A percentile compares a stretch with the other conserved stretches of the same genome.
phyloP scores from a whole-genome alignment of 352 stramenopile species.

The Phytophthora fragariaefolia region DNA sequence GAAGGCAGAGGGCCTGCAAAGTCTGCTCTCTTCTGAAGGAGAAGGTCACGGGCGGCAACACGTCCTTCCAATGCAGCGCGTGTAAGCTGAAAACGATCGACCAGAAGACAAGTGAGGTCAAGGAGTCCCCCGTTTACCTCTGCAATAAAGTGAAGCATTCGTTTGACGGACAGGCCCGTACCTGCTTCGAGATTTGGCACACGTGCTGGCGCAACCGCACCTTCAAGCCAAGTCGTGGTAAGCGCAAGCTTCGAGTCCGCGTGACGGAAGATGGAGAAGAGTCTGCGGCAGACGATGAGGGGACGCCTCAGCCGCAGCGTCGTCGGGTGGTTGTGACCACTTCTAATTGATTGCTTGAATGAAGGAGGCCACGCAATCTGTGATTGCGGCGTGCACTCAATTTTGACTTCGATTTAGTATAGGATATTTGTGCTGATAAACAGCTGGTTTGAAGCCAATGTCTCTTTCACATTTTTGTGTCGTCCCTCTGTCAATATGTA shows the following conservation, averaged over 20 bases:
- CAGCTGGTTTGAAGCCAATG: background rate
- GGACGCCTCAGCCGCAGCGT: too few relatives aligned
- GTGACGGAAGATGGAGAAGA: background rate
- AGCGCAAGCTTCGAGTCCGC: background rate
- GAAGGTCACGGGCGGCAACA: background rate
- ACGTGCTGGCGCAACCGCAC: background rate
- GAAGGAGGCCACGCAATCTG: background rate
- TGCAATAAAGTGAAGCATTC: background rate
- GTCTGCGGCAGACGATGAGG: background rate
- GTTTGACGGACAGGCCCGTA: background rate
- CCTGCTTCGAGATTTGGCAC: background rate
- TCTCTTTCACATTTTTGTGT: background rate
- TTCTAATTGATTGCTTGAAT: background rate
- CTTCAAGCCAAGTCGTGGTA: background rate
- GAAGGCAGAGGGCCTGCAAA: background rate
- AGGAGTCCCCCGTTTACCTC: background rate
- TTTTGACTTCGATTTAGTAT: background rate
- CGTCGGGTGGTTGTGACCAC: background rate
- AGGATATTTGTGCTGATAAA: background rate
- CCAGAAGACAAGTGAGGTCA: background rate
- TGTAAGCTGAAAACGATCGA: background rate
- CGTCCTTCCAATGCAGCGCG: background rate
- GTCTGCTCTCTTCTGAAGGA: background rate
- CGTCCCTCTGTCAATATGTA: background rate
- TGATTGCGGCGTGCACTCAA: background rate